Evolutionary conservation across 2,329 filamentous ascomycete genomes (phyloP).

Genomic region (Epichloe coenophiala): DNA sequence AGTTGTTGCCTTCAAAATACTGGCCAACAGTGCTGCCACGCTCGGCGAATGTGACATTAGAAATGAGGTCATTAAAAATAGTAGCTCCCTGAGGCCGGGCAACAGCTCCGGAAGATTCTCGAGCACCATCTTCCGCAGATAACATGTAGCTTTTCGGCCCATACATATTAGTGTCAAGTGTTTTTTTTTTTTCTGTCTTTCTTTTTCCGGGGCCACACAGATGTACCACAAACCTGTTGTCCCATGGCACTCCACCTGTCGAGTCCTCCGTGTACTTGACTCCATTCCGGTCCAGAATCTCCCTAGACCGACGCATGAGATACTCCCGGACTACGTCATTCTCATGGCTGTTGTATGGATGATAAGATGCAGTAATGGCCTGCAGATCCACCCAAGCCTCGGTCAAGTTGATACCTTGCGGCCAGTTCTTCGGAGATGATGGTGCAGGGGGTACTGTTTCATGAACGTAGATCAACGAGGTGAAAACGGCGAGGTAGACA

Average conservation of each 20-base stretch:
- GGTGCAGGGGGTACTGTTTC: conserved; percentile 61
- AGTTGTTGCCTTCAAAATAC: conserved; percentile 88
- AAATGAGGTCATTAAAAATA: conserved; percentile 64
- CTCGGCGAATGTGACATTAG: conserved; percentile 57
- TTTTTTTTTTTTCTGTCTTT: neutral
- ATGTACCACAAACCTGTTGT: neutral
- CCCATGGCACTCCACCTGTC: conserved; percentile 18
- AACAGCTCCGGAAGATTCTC: neutral
- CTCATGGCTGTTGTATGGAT: conserved; percentile 75
- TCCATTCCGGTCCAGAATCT: conserved; percentile 52
- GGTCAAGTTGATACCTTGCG: conserved; percentile 58
- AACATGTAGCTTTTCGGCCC: neutral
- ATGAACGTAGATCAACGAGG: conserved; percentile 60
- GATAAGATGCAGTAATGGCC: conserved; percentile 58
- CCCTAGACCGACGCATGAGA: conserved; percentile 55
- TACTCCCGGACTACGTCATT: conserved; percentile 74
- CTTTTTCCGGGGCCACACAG: neutral
- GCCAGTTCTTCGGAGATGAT: conserved; percentile 32
- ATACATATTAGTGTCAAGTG: neutral
- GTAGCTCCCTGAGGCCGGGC: conserved; percentile 29
- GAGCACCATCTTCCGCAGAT: neutral
- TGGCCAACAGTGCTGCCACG: conserved; percentile 27
- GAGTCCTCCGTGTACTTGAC: conserved; percentile 31
- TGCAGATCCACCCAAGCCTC: conserved; percentile 81
- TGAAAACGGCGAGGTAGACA: conserved; percentile 65